Base-by-base conservation (phyloP, 306 rosid genomes). In the Morella rubra region DNA sequence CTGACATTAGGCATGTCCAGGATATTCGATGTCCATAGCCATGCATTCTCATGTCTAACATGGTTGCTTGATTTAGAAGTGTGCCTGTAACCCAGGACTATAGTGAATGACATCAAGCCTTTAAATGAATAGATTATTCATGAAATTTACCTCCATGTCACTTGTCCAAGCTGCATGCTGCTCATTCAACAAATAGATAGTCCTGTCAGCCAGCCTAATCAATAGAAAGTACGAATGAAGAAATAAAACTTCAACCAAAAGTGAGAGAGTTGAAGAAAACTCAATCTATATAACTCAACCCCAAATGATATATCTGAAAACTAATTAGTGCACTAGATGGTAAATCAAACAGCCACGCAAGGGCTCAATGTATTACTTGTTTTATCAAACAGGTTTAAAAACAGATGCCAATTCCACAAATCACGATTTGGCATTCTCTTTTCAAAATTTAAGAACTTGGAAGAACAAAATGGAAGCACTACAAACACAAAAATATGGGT, bases 201-300 rank as follows among this genome's bases (percentile, higher is more conserved):
- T 83, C 91, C 91, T 90, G 97, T 89, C 92, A 95, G 89, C 97
- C 87, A 91, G 93, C 89, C 97, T 88, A 89, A 90, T 86, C 91
- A 87, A 88, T 86, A 85, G 87, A 87, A 88, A 85, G 81, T 89
- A 80, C 76, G 83, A 80, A 91, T 72, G 85, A 84, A 83, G 77
- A 81, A 83, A 87, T 76, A 86, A 85, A 86, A 84, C 89, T 86
- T 83, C 68, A 85, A 85, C 68, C 58, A 73, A 82, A 79, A 75
- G 72, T 73, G 16, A 80, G 80, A 68, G 75, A 47, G 51, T 46
- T 75, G 11, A 77, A 78, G 40, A 10, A 67, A 46, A 51, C 44
- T 42, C 37, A 78, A 54, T 73, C 72, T 6, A 16, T 60, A 41
- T 18, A 55, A 42, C 51, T 50, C 41, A 56, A 24, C 55, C 71